Base-by-base conservation (phyloP, 768 basidiomycete species). In the Hydnomerulius pinastri region DNA sequence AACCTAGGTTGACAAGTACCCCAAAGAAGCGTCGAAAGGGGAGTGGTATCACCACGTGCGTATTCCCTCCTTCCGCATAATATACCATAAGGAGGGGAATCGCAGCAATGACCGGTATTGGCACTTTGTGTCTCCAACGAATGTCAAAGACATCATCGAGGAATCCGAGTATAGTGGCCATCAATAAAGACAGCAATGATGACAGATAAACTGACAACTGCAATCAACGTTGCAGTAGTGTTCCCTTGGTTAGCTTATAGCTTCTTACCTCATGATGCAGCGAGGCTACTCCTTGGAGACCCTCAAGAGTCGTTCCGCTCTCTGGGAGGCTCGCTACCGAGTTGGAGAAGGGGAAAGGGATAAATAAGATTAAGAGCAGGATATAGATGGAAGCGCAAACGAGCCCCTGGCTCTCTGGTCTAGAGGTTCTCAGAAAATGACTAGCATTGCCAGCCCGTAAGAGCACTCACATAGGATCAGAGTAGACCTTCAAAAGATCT, bases 61-160 rank as follows among this genome's bases (percentile, higher is more conserved):
- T 99, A 58, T 94, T 86, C 8, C 97, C 97, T 9, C 82, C 81
- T 60, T 96, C 96, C 2, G 97, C 92, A 67, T 90, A 96, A 70
- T 98, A 99, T 8, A 98, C 96, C 74, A 98, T 87, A 21, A 99
- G 77, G 17, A 98, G 79, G 2, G 97, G 97, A 13, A 99, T 90
- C 18, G 91, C 90, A 0, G 93, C 96, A 54, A 99, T 90, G 63
- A 99, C 82, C 0, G 97, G 97, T 46, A 99, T 95, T 0, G 97
- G 97, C 11, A 99, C 73, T 68, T 99, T 99, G 71, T 98, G 93
- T 50, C 97, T 74, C 97, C 97, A 99, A 15, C 97, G 85, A 57
- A 99, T 98, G 66, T 99, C 97, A 59, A 98, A 99, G 4, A 98
- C 81, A 68, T 99, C 97, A 62, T 99, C 97, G 38, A 98, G 76